A percentile compares a stretch with the other conserved stretches of the same genome.
Conservation (phyloP, 2,329 filamentous ascomycete genomes). For the Cordyceps farinosa region DNA sequence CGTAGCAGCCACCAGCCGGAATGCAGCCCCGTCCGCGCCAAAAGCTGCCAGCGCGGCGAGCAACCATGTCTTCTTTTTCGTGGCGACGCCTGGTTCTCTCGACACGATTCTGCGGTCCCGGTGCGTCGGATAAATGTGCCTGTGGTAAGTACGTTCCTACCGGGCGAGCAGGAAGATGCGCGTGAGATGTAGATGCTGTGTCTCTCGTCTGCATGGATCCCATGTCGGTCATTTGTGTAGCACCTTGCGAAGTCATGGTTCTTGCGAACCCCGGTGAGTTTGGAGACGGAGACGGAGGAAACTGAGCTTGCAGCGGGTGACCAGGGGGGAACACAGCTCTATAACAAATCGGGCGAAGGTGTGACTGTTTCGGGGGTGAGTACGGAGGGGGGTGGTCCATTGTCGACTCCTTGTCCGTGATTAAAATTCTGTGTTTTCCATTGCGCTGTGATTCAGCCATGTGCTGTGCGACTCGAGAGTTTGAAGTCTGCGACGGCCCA, state of each 20-base stretch:
- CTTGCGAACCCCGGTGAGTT: conserved; percentile 59
- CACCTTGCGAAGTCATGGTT: conserved; percentile 60
- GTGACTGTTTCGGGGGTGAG: conserved; percentile 43
- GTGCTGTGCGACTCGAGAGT: conserved; percentile 19
- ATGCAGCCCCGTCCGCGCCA: conserved; percentile 66
- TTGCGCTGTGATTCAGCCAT: conserved; percentile 15
- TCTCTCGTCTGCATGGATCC: conserved; percentile 40
- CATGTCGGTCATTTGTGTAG: conserved; percentile 58
- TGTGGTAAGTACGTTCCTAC: conserved; percentile 44
- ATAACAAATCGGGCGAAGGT: conserved; percentile 44
- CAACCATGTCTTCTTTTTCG: conserved; percentile 63
- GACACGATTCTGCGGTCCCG: conserved; percentile 40
- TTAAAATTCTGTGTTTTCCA: conserved; percentile 38
- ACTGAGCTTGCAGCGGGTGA: conserved; percentile 44
- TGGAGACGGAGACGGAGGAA: conserved; percentile 57
- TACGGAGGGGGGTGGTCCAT: conserved; percentile 53
- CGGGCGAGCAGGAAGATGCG: conserved; percentile 40
- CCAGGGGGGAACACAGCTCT: conserved; percentile 56
- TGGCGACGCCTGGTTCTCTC: conserved; percentile 53
- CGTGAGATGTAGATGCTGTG: conserved; percentile 22
- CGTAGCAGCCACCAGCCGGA: conserved; percentile 61
- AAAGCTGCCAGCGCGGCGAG: conserved; percentile 54
- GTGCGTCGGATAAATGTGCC: conserved; percentile 40
- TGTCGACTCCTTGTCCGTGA: conserved; percentile 34
- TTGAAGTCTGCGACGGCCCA: conserved; percentile 22